A percentile compares a stretch with the other conserved stretches of the same genome.
These are phyloP conservation scores for Chrysosporium queenslandicum DNA, from an alignment of 2,329 filamentous ascomycete species.

Conservation along the genomic window DNA sequence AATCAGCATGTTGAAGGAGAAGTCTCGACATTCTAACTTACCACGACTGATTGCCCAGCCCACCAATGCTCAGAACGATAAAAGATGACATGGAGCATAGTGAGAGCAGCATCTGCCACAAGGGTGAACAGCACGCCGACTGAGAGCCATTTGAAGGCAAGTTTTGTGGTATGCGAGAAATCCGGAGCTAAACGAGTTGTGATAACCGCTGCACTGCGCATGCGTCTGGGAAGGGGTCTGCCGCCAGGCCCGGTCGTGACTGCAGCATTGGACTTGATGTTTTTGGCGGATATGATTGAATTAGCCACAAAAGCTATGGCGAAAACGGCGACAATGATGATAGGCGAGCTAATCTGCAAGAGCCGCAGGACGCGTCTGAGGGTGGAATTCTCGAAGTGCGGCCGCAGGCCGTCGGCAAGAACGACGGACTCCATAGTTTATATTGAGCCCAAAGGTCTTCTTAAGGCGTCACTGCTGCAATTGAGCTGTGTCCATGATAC, in stretches of 20 bases:
- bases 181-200: constrained; percentile 42
- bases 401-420: constrained; percentile 10
- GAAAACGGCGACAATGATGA: constrained; percentile 56
- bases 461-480: constrained; percentile 12
- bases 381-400: constrained; percentile 27
- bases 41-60: constrained; percentile 68
- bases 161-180: constrained; percentile 57
- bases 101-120: constrained; percentile 60
- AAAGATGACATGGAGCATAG: constrained; percentile 63
- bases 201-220: constrained; percentile 40
- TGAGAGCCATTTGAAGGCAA: constrained; percentile 66
- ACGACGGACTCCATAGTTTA: constrained; percentile 12
- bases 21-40: constrained; percentile 38
- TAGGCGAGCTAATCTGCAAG: constrained; percentile 52
- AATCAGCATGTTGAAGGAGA: constrained; percentile 6
- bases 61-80: constrained; percentile 61
- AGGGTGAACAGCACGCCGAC: constrained; percentile 63
- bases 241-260: constrained; percentile 68
- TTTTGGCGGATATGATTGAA: constrained; percentile 47
- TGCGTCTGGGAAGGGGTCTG: constrained; percentile 67
- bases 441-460: constrained; percentile 10
- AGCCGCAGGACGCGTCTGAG: constrained; percentile 38
- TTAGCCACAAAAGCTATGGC: constrained; percentile 51
- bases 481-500: constrained; percentile 14
- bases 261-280: constrained; percentile 37